Evolutionary conservation across 192 early-diverging fungal genomes (phyloP), one percentile per base, ranked within the genome.

Genomic region (Backusella westeae): DNA sequence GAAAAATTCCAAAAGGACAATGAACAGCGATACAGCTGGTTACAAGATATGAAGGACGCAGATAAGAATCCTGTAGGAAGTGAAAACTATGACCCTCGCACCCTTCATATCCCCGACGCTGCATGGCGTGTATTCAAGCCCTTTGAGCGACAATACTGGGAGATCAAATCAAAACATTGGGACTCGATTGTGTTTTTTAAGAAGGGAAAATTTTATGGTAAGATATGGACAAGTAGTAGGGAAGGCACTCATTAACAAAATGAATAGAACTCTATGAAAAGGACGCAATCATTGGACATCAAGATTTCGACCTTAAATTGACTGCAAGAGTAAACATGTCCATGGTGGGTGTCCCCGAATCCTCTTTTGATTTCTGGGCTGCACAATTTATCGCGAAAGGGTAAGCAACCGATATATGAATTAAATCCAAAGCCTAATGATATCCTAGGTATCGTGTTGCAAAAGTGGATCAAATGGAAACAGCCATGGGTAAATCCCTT

Each of bases 111-210:
- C 35, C 97, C 98, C 0, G 36, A 69, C 26, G 74, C 75, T 14
- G 94, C 96, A 3, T 97, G 95, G 95, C 82, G 87, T 34, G 84
- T 88, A 7, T 98, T 99, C 71, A 95, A 96, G 21, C 89, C 94
- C 10, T 99, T 99, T 83, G 98, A 99, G 87, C 87, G 90, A 49
- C 98, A 99, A 84, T 99, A 94, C 82, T 99, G 98, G 98, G 95
- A 98, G 85, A 96, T 99, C 80, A 99, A 99, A 83, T 82, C 84
- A 74, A 87, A 92, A 75, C 90, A 96, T 71, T 99, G 96, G 93
- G 96, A 98, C 80, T 94, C 93, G 0, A 73, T 89, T 19, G 97
- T 99, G 15, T 99, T 99, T 79, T 99, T 99, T 88, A 99, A 99
- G 77, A 99, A 99, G 87, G 97, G 97, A 75, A 99, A 98, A 83